Conservation (phyloP, 306 rosid genomes). For the Prosopis cineraria region DNA sequence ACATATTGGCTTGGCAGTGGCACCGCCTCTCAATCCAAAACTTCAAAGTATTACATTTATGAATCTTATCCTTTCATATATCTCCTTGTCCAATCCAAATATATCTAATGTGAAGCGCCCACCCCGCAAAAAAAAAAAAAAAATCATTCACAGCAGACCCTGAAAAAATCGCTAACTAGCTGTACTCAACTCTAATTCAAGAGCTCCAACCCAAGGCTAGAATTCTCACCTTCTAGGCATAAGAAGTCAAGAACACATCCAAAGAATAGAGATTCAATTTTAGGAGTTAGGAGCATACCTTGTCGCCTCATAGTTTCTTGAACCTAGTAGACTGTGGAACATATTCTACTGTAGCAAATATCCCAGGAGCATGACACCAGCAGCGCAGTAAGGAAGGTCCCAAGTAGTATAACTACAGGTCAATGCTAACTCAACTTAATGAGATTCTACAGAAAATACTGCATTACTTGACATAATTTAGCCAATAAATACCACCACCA, state of each 20-base stretch:
- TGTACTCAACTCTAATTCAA: background rate
- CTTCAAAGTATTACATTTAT: too few species aligned
- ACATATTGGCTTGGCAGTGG: too few species aligned
- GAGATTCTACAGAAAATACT: background rate
- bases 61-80: background rate
- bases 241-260: constrained; percentile 13
- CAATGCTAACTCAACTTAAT: background rate
- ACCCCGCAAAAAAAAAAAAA: too few species aligned
- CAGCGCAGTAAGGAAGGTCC: background rate
- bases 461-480: background rate
- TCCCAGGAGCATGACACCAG: background rate
- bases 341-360: background rate
- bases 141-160: background rate
- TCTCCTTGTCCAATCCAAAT: background rate
- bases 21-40: background rate
- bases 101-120: background rate
- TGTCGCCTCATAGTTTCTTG: background rate
- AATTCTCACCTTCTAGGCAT: background rate
- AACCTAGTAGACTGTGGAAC: constrained; percentile 3
- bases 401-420: background rate
- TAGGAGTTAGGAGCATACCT: constrained; percentile 1
- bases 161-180: background rate
- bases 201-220: background rate
- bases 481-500: background rate
- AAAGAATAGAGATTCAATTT: background rate